Base-by-base conservation (phyloP, 129 eudicot species). In the Solidago caesia region DNA sequence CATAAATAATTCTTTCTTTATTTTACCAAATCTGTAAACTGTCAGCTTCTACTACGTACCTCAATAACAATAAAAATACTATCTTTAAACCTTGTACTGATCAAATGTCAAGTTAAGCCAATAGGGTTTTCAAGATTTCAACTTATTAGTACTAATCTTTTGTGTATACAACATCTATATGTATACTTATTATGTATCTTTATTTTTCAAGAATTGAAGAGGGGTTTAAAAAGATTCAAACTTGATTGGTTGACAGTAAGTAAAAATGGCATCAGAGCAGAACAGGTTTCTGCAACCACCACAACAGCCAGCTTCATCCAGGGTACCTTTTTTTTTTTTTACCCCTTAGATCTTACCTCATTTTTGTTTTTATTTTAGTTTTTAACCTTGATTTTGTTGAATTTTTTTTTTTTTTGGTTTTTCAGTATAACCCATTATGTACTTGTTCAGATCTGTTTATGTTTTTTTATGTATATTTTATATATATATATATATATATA, bases 211-310 rank as follows among this genome's bases (percentile, higher is more conserved):
- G 71, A 62, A 74, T 47, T 74, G 21, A n/a, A 62, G 42, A 39
- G 42, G 39, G 4, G 64, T 8, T 70, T 69, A 12, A 48, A 44
- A 14, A 14, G 59, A 11, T 26, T 7, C 12, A 55, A 33, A 33
- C 45, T 76, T 61, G 21, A 61, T 72, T 66, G 25, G 45, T 39
- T 63, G 58, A 55, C 27, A 71, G n/a, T 14, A 7, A 25, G 16
- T 44, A 6, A 51, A 10, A 68, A 87, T 87, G 92, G 92, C 85
- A 57, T 79, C 88, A 0, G 92, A 87, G 87, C 92, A 87, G 74
- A 85, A 73, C 27, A 76, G 87, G 64, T 87, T 87, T 77, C 87
- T 81, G 80, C 84, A 66, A 45, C 84, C 68, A 33, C 88, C 77
- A 25, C 88, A 84, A 42, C 84, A 75, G 67, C 84, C 89, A 9